Evolutionary conservation across 768 basidiomycete genomes (phyloP).

Genomic region (Mycena polygramma): DNA sequence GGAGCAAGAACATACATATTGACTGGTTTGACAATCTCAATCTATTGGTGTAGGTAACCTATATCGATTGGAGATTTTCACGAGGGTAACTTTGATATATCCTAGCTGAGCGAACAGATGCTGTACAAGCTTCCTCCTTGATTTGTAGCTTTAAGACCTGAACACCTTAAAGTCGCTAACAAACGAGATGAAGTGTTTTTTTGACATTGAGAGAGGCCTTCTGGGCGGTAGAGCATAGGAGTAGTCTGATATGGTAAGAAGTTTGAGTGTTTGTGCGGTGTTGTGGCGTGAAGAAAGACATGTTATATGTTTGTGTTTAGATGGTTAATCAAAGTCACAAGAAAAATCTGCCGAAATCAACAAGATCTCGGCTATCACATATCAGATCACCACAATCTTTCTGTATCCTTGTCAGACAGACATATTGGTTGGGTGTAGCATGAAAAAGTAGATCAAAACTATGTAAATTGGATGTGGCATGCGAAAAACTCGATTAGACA

Average conservation of each 20-base stretch:
- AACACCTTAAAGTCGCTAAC: too few relatives aligned
- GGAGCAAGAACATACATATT: not conserved
- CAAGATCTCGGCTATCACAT: not conserved
- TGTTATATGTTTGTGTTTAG: conserved; percentile 8
- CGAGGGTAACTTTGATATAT: not conserved
- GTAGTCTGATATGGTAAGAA: not conserved
- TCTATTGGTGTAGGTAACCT: not conserved
- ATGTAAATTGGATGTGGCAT: too few relatives aligned
- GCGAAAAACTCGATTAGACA: too few relatives aligned
- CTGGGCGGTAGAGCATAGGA: too few relatives aligned
- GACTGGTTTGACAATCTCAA: conserved; percentile 6
- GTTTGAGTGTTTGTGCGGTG: not conserved
- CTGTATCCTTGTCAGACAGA: too few relatives aligned
- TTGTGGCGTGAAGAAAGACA: not conserved
- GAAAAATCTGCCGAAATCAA: not conserved
- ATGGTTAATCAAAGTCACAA: not conserved
- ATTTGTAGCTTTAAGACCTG: too few relatives aligned
- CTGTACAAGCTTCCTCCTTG: not conserved
- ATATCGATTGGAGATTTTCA: not conserved
- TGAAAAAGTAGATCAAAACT: too few relatives aligned
- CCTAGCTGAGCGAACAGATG: not conserved
- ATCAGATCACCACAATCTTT: too few relatives aligned
- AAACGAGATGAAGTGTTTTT: too few relatives aligned
- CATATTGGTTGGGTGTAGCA: too few relatives aligned
- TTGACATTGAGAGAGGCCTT: too few relatives aligned